Percentiles rank a stretch among this genome's conserved stretches.
These are phyloP conservation scores for Tetrastigma voinierianum DNA, from an alignment of 164 flowering plant genomes.

Conservation along the genomic window DNA sequence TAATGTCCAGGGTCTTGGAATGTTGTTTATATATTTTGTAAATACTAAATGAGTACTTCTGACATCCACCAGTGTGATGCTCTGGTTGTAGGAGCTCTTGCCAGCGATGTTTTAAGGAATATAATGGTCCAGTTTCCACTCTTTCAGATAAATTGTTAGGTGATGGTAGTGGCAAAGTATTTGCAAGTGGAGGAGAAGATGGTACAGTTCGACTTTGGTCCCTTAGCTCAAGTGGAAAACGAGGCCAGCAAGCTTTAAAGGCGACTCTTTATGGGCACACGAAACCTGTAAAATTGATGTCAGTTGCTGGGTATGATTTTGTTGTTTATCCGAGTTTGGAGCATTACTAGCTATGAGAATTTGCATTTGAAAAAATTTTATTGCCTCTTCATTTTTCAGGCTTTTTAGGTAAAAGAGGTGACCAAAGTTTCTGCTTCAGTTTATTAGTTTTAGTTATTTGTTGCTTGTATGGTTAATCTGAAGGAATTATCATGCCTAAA, in stretches of 20 bases:
- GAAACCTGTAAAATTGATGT: slow-evolving; percentile 47
- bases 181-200: slow-evolving; percentile 80
- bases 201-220: slow-evolving; percentile 81
- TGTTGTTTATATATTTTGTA: not conserved
- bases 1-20: not conserved
- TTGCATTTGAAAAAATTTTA: too few relatives aligned
- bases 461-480: too few relatives aligned
- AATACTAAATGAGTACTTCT: not conserved
- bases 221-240: slow-evolving; percentile 60
- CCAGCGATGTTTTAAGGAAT: slow-evolving; percentile 50
- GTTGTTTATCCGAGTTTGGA: not conserved
- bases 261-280: slow-evolving; percentile 71
- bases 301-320: slow-evolving; percentile 67
- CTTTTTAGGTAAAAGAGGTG: too few relatives aligned
- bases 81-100: slow-evolving; percentile 41
- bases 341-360: too few relatives aligned
- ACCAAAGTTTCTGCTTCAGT: too few relatives aligned
- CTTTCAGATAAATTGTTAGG: slow-evolving; percentile 58
- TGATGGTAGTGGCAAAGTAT: slow-evolving; percentile 34
- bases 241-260: slow-evolving; percentile 57
- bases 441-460: too few relatives aligned
- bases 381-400: too few relatives aligned
- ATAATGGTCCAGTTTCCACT: slow-evolving; percentile 51
- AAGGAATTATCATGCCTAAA: too few relatives aligned
- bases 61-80: not conserved